Base-by-base conservation (phyloP, 495 filamentous ascomycete species). In the Daldinia grandis region DNA sequence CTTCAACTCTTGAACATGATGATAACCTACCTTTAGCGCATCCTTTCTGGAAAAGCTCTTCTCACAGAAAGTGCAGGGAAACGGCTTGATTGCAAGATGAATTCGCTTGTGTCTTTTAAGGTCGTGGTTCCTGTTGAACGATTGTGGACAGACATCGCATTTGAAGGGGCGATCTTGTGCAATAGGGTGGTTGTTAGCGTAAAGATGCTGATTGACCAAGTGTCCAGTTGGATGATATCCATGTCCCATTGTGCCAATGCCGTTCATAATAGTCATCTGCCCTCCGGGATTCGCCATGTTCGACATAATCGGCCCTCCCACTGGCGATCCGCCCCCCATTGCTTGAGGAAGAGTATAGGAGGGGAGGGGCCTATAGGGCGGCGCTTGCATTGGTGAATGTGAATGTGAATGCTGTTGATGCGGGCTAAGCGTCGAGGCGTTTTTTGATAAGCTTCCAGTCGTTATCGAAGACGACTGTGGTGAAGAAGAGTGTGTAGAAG, bases 21-120 rank as follows among this genome's bases (percentile, higher is more conserved):
- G 28, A 49, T 44, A 30, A 55, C 81, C 64, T 57, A 98, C 95
- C 92, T 99, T 99, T 14, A 99, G 84, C 19, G 95, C 95, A 83
- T 99, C 95, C 78, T 98, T 99, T 42, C 95, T 83, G 19, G 93
- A 97, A 72, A 99, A 99, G 78, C 93, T 95, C 87, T 98, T 99
- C 33, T 97, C 94, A 75, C 95, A 99, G 72, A 92, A 89, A 10
- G 79, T 86, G 75, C 95, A 99, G 0, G 95, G 94, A 78, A 93
- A 98, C 0, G 95, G 95, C 83, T 99, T 99, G 53, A 98, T 92
- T 0, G 93, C 92, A 53, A 98, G 81, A 79, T 99, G 95, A 62
- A 99, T 99, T 62, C 94, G 83, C 78, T 97, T 97, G 73, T 99
- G 95, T 49, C 95, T 87, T 78, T 99, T 99, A 59, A 99, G 81